Evolutionary conservation across 2,329 filamentous ascomycete genomes (phyloP).

Genomic region (Helminthosporium solani): DNA sequence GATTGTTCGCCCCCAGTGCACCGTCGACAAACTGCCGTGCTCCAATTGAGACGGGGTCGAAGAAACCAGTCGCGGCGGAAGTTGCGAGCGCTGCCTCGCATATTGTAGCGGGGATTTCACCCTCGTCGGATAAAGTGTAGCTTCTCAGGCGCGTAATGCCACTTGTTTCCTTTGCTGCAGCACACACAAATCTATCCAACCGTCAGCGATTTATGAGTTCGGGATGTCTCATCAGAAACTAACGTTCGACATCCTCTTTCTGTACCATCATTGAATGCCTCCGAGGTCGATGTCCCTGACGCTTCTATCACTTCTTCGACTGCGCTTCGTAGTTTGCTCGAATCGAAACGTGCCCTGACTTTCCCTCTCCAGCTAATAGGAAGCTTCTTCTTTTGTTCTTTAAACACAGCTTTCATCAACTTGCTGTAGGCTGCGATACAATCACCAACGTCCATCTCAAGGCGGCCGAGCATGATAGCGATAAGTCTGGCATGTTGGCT

Average conservation of each 20-base stretch:
- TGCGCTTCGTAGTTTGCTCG: conserved; percentile 9
- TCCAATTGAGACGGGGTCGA: conserved; percentile 42
- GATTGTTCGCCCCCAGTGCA: conserved; percentile 45
- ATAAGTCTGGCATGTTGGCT: conserved; percentile 9
- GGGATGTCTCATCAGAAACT: background rate
- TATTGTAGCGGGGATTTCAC: conserved; percentile 4
- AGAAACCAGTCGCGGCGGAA: conserved; percentile 32
- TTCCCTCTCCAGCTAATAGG: conserved; percentile 11
- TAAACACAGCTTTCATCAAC: conserved; percentile 11
- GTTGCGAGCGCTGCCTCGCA: conserved; percentile 25
- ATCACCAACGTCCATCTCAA: conserved; percentile 16
- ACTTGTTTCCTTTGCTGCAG: conserved; percentile 42
- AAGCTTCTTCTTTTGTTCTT: background rate
- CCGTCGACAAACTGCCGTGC: conserved; percentile 46
- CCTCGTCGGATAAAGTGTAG: conserved; percentile 10
- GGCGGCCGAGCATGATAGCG: conserved; percentile 19
- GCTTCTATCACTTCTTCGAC: conserved; percentile 10
- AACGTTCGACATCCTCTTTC: background rate
- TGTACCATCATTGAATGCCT: background rate
- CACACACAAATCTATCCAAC: conserved; percentile 46
- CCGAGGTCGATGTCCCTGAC: background rate
- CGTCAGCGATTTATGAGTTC: background rate
- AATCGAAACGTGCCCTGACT: conserved; percentile 13
- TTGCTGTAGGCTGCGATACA: conserved; percentile 13
- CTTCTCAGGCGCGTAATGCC: conserved; percentile 44